These are phyloP conservation scores for Fusarium torreyae DNA, from an alignment of 2,329 filamentous ascomycete genomes.

Conservation along the genomic window DNA sequence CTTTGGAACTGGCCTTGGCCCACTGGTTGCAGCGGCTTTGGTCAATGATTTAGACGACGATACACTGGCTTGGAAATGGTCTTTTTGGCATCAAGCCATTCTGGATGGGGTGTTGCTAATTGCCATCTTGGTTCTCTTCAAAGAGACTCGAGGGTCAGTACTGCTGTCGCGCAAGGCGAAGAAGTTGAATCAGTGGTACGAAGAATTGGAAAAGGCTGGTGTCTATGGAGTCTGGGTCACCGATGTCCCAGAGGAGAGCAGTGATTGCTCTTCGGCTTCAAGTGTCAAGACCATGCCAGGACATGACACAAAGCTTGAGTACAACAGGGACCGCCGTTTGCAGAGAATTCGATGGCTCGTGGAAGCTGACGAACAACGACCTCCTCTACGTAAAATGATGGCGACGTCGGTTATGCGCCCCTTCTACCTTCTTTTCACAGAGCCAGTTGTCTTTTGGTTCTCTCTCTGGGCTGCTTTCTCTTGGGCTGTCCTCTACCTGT, in stretches of 20 bases:
- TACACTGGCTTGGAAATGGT: constrained; percentile 80
- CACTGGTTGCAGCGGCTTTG: constrained; percentile 79
- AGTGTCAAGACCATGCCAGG: constrained; percentile 38
- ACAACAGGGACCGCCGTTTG: constrained; percentile 28
- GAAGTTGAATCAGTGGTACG: constrained; percentile 84
- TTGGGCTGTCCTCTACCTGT: constrained; percentile 91
- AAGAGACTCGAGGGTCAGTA: constrained; percentile 86
- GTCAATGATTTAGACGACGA: constrained; percentile 68
- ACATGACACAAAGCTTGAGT: constrained; percentile 19
- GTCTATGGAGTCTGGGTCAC: constrained; percentile 63
- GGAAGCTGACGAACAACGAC: constrained; percentile 81
- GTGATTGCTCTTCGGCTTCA: constrained; percentile 42
- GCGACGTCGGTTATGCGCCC: constrained; percentile 81
- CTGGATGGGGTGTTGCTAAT: constrained; percentile 72
- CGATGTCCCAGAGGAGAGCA: constrained; percentile 18
- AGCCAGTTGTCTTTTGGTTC: constrained; percentile 88
- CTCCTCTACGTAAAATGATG: constrained; percentile 78
- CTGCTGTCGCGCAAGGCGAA: constrained; percentile 82
- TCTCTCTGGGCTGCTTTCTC: constrained; percentile 91
- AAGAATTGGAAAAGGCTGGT: constrained; percentile 76
- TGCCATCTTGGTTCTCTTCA: constrained; percentile 78
- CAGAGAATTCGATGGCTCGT: constrained; percentile 83
- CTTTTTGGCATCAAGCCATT: constrained; percentile 89
- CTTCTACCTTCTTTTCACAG: constrained; percentile 82
- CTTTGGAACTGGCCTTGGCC: constrained; percentile 84